Conservation (phyloP, 225 moss, liverwort and hornwort genomes). For the Physcomitrellopsis africana region DNA sequence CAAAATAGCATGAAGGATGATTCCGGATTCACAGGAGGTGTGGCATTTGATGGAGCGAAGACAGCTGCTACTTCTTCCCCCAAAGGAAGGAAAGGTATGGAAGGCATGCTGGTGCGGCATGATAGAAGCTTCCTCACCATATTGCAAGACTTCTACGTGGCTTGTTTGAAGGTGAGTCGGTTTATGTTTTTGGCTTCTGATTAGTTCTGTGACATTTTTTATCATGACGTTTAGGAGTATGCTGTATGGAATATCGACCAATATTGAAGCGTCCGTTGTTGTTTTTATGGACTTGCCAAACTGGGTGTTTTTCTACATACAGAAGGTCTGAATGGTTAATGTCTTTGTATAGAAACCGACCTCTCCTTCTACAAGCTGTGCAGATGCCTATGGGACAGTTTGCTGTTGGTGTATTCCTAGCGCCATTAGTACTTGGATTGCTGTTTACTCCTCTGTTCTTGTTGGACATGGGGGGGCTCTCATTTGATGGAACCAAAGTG, state of each 20-base stretch:
- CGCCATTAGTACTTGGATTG: slow-evolving; percentile 88
- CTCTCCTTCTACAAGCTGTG: slow-evolving; percentile 26
- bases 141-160: slow-evolving; percentile 95
- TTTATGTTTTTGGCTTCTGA: background rate
- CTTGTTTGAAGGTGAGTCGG: slow-evolving; percentile 82
- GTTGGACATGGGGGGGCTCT: slow-evolving; percentile 78
- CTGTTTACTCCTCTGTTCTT: slow-evolving; percentile 89
- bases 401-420: slow-evolving; percentile 84
- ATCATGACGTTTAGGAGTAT: background rate
- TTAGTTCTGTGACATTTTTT: background rate
- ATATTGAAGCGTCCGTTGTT: background rate
- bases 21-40: slow-evolving; percentile 67
- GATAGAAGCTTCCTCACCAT: slow-evolving; percentile 79
- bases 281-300: background rate
- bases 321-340: background rate
- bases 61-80: slow-evolving; percentile 57
- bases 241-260: background rate
- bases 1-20: slow-evolving; percentile 41
- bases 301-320: background rate
- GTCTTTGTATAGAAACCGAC: background rate
- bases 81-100: slow-evolving; percentile 91
- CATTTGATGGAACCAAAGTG: slow-evolving; percentile 65
- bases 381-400: slow-evolving; percentile 93
- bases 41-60: slow-evolving; percentile 72
- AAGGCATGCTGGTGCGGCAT: slow-evolving; percentile 94